Evolutionary conservation across 306 rosid genomes (phyloP).

Genomic region (Vigna reflexopilosa): DNA sequence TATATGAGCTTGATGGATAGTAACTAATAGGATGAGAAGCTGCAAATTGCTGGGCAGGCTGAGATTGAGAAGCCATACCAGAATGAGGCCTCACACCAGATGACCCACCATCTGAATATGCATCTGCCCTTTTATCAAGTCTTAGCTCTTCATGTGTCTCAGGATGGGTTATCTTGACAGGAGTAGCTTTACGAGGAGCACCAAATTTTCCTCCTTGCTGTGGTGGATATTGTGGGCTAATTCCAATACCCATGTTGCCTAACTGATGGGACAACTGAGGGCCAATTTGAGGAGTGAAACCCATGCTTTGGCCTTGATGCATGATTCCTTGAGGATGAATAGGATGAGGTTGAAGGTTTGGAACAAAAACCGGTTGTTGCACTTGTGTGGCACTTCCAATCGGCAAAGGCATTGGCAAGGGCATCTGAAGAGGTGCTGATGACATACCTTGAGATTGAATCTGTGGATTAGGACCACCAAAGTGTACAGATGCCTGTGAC

Average conservation of each 20-base stretch:
- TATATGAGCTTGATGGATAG: slow-evolving; percentile 57
- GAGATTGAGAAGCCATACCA: slow-evolving; percentile 69
- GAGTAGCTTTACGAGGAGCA: slow-evolving; percentile 69
- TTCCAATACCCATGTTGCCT: slow-evolving; percentile 65
- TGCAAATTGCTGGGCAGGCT: slow-evolving; percentile 57
- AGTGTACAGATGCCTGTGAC: slow-evolving; percentile 70
- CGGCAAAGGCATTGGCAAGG: slow-evolving; percentile 58
- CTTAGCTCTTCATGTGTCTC: slow-evolving; percentile 85
- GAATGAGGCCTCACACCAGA: slow-evolving; percentile 68
- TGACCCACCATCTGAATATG: slow-evolving; percentile 61
- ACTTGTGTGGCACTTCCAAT: slow-evolving; percentile 77
- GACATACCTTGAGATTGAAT: slow-evolving; percentile 78
- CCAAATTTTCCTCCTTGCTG: slow-evolving; percentile 81
- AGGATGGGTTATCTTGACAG: slow-evolving; percentile 90
- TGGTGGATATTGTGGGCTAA: slow-evolving; percentile 65
- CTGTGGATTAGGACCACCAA: slow-evolving; percentile 76
- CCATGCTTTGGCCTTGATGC: slow-evolving; percentile 72
- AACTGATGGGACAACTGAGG: slow-evolving; percentile 73
- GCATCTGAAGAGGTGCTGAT: slow-evolving; percentile 73
- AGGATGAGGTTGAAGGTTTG: slow-evolving; percentile 70
- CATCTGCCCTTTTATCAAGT: slow-evolving; percentile 72
- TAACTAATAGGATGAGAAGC: slow-evolving; percentile 57
- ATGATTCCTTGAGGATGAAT: slow-evolving; percentile 78
- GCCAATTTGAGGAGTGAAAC: slow-evolving; percentile 71
- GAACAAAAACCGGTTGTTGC: slow-evolving; percentile 71